Evolutionary conservation across 2,329 filamentous ascomycete species (phyloP), one percentile per base, ranked within the genome.

Genomic region (Stromatinia cepivora): DNA sequence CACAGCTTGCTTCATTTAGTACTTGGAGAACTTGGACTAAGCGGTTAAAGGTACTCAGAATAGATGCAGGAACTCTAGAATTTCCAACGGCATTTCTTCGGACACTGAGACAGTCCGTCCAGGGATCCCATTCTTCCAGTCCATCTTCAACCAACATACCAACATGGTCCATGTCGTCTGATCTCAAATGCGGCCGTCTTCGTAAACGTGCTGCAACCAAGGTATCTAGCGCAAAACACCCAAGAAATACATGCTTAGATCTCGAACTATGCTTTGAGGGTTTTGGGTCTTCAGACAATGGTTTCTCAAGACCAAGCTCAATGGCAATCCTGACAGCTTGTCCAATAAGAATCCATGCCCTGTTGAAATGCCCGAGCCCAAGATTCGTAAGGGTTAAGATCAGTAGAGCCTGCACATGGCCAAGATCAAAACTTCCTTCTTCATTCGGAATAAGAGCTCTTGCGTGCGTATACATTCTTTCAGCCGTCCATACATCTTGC

Each of bases 51-150:
- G 76, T 75, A 48, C 79, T 79, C 34, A 79, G 70, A 42, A 79
- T 76, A 36, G 75, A 76, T n/a, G 73, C 75, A 20, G 78, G 78
- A 42, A 75, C 72, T 66, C 75, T 79, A 48, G 74, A 71, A 25
- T 69, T 73, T 11, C 69, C 71, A 13, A 57, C 58, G 39, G 48
- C 67, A 25, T 57, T 71, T 71, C 80, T 71, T 31, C 78, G 76
- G 53, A 80, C 79, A 72, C 80, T 78, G 69, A 82, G 74, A 70
- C 82, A 82, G 36, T 88, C 85, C 25, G 83, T 82, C 90, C 90
- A 93, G 1, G 88, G 87, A 72, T 90, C 87, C 90, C 90, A 92
- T 79, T 92, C 90, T 75, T 92, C 90, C 28, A 90, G 80, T 1
- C 88, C 88, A 73, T 91, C 88, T 77, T 91, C 88, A 36, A 86